phyloP scores from a whole-genome alignment of 352 stramenopile genomes.

The Phytopythium helicoides region DNA sequence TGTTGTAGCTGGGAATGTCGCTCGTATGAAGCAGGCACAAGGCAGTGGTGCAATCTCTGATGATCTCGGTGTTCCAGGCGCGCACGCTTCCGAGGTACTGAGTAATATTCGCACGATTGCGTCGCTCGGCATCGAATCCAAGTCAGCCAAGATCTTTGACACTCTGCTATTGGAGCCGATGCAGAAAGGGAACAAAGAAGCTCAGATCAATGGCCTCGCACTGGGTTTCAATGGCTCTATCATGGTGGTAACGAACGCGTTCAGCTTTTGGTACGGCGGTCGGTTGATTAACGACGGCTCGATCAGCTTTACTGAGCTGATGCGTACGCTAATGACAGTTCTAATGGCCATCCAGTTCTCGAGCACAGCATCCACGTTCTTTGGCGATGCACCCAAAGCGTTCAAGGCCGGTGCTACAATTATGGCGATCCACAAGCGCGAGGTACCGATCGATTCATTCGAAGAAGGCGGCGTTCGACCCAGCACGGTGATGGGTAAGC shows the following conservation, averaged over 20 bases:
- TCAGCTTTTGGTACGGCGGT: conserved; percentile 67
- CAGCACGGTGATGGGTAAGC: conserved; percentile 17
- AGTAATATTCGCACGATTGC: conserved; percentile 48
- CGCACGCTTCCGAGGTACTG: conserved; percentile 45
- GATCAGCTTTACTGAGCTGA: conserved; percentile 43
- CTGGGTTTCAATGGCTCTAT: conserved; percentile 75
- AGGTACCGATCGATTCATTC: conserved; percentile 42
- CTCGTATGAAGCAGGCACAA: conserved; percentile 37
- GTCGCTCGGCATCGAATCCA: conserved; percentile 37
- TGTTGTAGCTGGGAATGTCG: conserved; percentile 37
- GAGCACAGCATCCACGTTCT: conserved; percentile 24
- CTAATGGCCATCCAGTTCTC: conserved; percentile 40
- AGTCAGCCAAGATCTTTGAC: conserved; percentile 17
- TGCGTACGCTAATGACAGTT: conserved; percentile 50
- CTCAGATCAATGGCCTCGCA: conserved; percentile 36
- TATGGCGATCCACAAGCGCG: conserved; percentile 28
- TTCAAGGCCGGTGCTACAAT: conserved; percentile 47
- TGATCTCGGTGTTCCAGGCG: conserved; percentile 28
- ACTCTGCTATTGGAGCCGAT: conserved; percentile 22
- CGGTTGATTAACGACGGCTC: conserved; percentile 37
- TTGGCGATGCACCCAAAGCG: conserved; percentile 64
- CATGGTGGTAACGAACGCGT: conserved; percentile 43
- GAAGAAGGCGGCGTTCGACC: conserved; percentile 13
- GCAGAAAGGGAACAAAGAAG: conserved; percentile 24
- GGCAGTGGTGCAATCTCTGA: conserved; percentile 14